phyloP scores from a whole-genome alignment of 805 yeast genomes.

The Candida sithepensis region DNA sequence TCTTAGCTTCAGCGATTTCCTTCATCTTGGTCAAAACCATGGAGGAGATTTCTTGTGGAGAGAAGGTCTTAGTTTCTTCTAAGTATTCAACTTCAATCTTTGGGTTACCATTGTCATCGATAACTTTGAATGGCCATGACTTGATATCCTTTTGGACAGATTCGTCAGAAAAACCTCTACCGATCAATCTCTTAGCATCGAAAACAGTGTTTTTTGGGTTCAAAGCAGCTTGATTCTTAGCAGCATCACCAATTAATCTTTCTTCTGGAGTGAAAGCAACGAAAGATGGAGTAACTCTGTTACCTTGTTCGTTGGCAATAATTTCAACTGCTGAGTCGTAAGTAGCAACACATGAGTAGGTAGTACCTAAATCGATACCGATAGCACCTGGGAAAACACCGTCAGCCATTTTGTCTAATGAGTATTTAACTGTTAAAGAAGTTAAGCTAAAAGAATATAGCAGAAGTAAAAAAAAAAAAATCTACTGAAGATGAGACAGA shows the following conservation, averaged over 20 bases:
- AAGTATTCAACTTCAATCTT: slow-evolving; percentile 65
- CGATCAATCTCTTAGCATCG: slow-evolving; percentile 81
- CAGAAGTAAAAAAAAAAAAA: not conserved
- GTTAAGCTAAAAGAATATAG: not conserved
- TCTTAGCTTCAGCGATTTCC: slow-evolving; percentile 74
- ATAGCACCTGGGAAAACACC: slow-evolving; percentile 99
- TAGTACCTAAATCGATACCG: slow-evolving; percentile 98
- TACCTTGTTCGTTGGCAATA: slow-evolving; percentile 82
- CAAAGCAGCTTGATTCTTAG: slow-evolving; percentile 79
- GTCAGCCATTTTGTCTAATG: slow-evolving; percentile 69
- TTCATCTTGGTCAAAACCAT: slow-evolving; percentile 81
- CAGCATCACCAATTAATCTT: slow-evolving; percentile 80
- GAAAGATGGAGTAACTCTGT: slow-evolving; percentile 80
- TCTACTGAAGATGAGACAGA: not conserved
- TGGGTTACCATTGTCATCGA: slow-evolving; percentile 64
- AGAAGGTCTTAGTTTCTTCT: slow-evolving; percentile 65
- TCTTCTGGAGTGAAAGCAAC: slow-evolving; percentile 77
- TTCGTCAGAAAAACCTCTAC: slow-evolving; percentile 72
- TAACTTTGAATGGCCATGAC: slow-evolving; percentile 81
- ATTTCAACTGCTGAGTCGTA: slow-evolving; percentile 71
- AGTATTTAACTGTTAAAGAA: slow-evolving; percentile 4
- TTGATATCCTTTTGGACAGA: slow-evolving; percentile 85
- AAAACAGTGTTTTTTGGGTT: slow-evolving; percentile 75
- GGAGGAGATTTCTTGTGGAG: slow-evolving; percentile 74
- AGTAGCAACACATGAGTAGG: slow-evolving; percentile 75